Conservation (phyloP, 2,329 filamentous ascomycete genomes). For the Dactylellina leptospora region DNA sequence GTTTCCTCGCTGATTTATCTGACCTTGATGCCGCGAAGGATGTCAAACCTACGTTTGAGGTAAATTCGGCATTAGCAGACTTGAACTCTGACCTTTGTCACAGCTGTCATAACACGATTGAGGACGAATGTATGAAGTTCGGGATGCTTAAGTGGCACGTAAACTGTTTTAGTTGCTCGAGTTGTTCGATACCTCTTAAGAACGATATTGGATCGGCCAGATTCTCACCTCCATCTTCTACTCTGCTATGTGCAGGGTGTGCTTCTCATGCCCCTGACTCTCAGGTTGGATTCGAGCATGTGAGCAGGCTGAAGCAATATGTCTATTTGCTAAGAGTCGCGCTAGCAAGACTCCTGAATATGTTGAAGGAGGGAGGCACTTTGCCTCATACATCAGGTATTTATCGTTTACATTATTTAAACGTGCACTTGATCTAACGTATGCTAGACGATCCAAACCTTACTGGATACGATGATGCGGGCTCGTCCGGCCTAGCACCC, state of each 20-base stretch:
- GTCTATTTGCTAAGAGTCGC: constrained; percentile 92
- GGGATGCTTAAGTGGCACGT: constrained; percentile 84
- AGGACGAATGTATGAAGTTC: constrained; percentile 85
- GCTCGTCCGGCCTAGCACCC: constrained; percentile 69
- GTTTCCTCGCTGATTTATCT: constrained; percentile 83
- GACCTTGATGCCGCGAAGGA: constrained; percentile 80
- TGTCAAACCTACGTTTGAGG: constrained; percentile 74
- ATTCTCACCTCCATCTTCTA: constrained; percentile 71
- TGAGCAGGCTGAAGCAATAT: constrained; percentile 91
- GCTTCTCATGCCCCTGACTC: constrained; percentile 68
- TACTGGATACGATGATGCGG: constrained; percentile 72
- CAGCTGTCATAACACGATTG: constrained; percentile 83
- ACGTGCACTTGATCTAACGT: constrained; percentile 7
- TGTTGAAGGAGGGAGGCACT: constrained; percentile 82
- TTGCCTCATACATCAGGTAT: constrained; percentile 75
- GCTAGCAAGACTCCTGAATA: constrained; percentile 85
- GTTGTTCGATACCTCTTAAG: constrained; percentile 78
- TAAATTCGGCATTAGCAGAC: constrained; percentile 74
- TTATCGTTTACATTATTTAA: constrained; percentile 53
- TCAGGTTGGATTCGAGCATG: constrained; percentile 72
- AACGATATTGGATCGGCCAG: constrained; percentile 74
- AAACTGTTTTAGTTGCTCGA: constrained; percentile 74
- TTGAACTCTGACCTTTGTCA: constrained; percentile 85
- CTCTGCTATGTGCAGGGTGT: constrained; percentile 77
- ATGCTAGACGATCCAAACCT: constrained; percentile 73